A percentile compares a stretch with the other conserved stretches of the same genome.
phyloP scores from a whole-genome alignment of 2,329 filamentous ascomycete genomes.

The Aspergillus versicolor region DNA sequence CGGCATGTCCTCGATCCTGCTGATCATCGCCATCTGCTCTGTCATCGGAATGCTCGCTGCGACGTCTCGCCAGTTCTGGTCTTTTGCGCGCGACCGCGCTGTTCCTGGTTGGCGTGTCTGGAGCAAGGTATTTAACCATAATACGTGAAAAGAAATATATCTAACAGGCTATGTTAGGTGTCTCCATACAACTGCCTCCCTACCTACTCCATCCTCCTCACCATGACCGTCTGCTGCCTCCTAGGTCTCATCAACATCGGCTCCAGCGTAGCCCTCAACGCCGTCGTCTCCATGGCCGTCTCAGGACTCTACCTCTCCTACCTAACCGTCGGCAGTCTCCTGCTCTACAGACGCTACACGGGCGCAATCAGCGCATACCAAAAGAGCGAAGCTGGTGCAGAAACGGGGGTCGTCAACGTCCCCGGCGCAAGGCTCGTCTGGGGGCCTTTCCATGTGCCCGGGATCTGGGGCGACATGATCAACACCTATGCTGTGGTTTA shows the following conservation, averaged over 20 bases:
- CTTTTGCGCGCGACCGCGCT: conserved; percentile 43
- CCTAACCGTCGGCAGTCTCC: not conserved
- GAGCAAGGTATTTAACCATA: not conserved
- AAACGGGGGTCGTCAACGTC: not conserved
- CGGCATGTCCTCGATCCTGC: conserved; percentile 40
- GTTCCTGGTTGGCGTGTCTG: not conserved
- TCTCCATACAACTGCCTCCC: not conserved
- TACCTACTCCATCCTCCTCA: not conserved
- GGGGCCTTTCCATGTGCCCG: not conserved
- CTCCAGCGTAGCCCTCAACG: not conserved
- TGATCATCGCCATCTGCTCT: conserved; percentile 33
- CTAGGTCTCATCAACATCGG: not conserved
- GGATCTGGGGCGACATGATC: not conserved
- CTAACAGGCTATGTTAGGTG: not conserved
- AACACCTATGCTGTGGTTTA: not conserved
- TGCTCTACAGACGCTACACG: not conserved
- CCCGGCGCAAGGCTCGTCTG: not conserved
- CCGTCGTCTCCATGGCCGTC: not conserved
- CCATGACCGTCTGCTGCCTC: not conserved
- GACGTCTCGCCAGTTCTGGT: conserved; percentile 40
- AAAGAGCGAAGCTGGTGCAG: not conserved
- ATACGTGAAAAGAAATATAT: too few species aligned
- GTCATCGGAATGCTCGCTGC: conserved; percentile 34
- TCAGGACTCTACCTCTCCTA: not conserved
- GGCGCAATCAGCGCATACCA: not conserved